phyloP scores from a whole-genome alignment of 345 rosid genomes.

The Linum trigynum region DNA sequence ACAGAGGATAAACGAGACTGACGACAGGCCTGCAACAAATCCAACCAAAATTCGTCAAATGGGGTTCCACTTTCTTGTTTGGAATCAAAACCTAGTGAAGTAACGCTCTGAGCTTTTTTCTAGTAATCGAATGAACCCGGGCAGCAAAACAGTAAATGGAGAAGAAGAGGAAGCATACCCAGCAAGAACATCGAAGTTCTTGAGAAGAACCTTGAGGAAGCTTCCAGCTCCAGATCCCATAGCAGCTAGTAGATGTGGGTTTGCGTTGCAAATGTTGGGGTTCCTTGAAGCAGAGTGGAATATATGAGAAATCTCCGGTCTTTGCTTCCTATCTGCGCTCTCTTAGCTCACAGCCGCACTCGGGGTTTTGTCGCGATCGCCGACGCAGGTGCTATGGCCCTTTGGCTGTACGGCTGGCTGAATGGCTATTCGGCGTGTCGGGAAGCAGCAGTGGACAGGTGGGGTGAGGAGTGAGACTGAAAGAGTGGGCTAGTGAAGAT shows the following conservation, averaged over 20 bases:
- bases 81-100: background rate
- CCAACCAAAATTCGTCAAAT: slow-evolving; percentile 11
- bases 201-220: slow-evolving; percentile 56
- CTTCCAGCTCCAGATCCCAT: slow-evolving; percentile 73
- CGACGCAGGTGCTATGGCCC: background rate
- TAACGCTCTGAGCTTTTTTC: background rate
- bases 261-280: background rate
- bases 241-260: background rate
- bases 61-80: background rate
- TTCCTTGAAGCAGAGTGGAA: background rate
- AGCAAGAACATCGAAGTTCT: slow-evolving; percentile 87
- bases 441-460: too few species aligned
- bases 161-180: slow-evolving; percentile 34
- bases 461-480: too few species aligned
- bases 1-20: slow-evolving; percentile 90
- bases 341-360: background rate
- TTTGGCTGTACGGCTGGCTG: too few species aligned
- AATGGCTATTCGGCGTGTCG: too few species aligned
- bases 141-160: background rate
- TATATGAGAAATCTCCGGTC: background rate
- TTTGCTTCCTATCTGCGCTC: background rate
- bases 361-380: background rate
- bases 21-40: slow-evolving; percentile 69
- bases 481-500: too few species aligned
- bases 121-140: background rate